Conservation (phyloP, 352 stramenopile genomes). For the Globisporangium canariense region DNA sequence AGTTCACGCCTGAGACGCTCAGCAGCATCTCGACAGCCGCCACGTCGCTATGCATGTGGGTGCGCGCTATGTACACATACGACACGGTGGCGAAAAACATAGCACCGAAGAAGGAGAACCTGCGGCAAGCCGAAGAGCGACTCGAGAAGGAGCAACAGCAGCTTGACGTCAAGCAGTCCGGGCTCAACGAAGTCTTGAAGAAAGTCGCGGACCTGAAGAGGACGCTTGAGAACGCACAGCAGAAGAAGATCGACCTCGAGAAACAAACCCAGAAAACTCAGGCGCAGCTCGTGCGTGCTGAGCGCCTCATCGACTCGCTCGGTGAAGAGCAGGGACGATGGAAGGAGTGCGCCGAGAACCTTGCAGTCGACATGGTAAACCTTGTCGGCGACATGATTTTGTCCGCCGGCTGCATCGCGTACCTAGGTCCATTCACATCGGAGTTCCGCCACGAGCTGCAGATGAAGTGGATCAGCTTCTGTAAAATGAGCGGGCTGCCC, state of each 20-base stretch:
- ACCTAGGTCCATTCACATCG: constrained; percentile 89
- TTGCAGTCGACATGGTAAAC: constrained; percentile 86
- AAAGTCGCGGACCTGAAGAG: constrained; percentile 88
- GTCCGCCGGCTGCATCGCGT: constrained; percentile 90
- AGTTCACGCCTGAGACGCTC: constrained; percentile 91
- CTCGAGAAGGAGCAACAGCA: constrained; percentile 84
- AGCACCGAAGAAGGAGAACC: constrained; percentile 90
- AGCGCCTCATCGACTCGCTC: constrained; percentile 88
- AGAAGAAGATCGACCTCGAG: constrained; percentile 92
- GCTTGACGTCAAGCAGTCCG: constrained; percentile 86
- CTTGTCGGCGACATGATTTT: constrained; percentile 93
- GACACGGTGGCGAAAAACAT: constrained; percentile 93
- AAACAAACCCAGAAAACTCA: constrained; percentile 84
- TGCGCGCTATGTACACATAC: constrained; percentile 92
- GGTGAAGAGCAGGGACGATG: constrained; percentile 90
- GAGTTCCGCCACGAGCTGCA: constrained; percentile 84
- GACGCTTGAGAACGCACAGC: constrained; percentile 83
- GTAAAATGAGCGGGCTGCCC: constrained; percentile 73
- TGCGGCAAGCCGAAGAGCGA: constrained; percentile 84
- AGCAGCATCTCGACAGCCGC: constrained; percentile 88
- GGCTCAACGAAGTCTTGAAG: constrained; percentile 70
- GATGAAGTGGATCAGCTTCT: constrained; percentile 80
- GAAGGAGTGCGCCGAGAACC: constrained; percentile 74
- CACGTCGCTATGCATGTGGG: constrained; percentile 94
- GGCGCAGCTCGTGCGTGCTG: constrained; percentile 86